A percentile compares a stretch with the other conserved stretches of the same genome.
phyloP scores from a whole-genome alignment of 177 flowering plant species.

The Vitis hybrid region DNA sequence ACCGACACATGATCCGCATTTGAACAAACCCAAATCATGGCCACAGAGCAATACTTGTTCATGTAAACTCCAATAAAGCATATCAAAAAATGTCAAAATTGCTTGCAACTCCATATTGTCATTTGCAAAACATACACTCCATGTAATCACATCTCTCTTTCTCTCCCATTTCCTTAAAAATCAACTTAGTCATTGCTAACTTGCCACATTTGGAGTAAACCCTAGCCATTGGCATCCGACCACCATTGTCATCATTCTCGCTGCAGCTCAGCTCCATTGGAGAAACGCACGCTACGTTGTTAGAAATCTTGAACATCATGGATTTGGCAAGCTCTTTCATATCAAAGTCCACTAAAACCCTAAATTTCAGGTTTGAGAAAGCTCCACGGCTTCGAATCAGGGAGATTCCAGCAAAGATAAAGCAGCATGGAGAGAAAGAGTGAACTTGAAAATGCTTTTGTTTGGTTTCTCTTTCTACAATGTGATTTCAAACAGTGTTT shows the following conservation, averaged over 20 bases:
- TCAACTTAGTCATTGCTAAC: no score
- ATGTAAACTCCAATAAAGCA: no score
- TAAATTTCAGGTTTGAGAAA: background rate
- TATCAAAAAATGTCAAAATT: no score
- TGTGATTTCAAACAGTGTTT: conserved; percentile 15
- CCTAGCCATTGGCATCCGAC: conserved; percentile 14
- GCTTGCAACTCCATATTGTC: no score
- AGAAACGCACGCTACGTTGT: conserved; percentile 21
- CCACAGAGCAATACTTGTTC: no score
- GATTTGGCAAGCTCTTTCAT: conserved; percentile 33
- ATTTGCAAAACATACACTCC: no score
- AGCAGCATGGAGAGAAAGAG: background rate
- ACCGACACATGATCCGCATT: no score
- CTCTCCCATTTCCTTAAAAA: no score
- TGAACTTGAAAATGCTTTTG: background rate
- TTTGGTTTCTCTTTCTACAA: conserved; percentile 17
- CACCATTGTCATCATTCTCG: conserved; percentile 12
- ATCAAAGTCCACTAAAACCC: conserved; percentile 20
- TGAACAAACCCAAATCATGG: no score
- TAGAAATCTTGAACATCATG: conserved; percentile 42
- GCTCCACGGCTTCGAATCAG: conserved; percentile 1
- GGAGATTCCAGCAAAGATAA: conserved; percentile 13
- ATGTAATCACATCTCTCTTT: no score
- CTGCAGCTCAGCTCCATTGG: conserved; percentile 23
- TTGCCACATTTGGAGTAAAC: background rate